Evolutionary conservation across 106 monocot genomes (phyloP), one percentile per base, ranked within the genome.

Genomic region (Amphibolis antarctica): DNA sequence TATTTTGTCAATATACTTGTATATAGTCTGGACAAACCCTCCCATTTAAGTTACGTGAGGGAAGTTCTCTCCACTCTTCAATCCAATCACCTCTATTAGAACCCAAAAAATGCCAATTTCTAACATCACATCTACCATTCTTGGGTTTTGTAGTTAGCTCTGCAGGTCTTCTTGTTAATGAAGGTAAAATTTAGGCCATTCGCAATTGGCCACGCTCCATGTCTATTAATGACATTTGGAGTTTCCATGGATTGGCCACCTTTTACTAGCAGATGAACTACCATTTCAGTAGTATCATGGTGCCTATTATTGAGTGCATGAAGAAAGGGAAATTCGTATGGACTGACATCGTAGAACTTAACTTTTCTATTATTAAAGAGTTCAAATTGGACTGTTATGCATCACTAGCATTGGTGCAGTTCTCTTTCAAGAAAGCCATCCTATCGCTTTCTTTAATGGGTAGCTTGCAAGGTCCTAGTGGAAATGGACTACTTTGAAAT

Each of bases 1-100:
- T 66, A 67, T 47, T 71, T 71, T 19, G 29, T 60, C 46, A 61
- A 71, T 19, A 66, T 77, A 0, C 12, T 71, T 0, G 7, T 71
- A 1, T 67, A 30, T 26, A 71, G 71, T 14, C 0, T 10, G 5
- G 20, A 10, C 11, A 12, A 7, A 0, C 14, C 42, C 9, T 19
- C 25, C 10, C 60, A 77, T 12, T 0, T 55, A 0, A 0, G 59
- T 4, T 60, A 77, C 21, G 10, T 77, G 7, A 18, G 12, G 30
- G 1, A 46, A 0, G 60, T 69, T 12, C 53, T 65, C 0, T 1
- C 11, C 0, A 21, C 11, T 0, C 20, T 76, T 0, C 5, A 28
- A 0, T n/a, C 24, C 0, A 11, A 76, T 28, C 1, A 64, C 1
- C 28, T 76, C 0, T 70, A 57, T 14, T 27, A 0, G 26, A 59